Percentiles rank a stretch among this genome's conserved stretches.
These are phyloP conservation scores for Trichoderma gamsii DNA, from an alignment of 495 filamentous ascomycete genomes.

Conservation along the genomic window DNA sequence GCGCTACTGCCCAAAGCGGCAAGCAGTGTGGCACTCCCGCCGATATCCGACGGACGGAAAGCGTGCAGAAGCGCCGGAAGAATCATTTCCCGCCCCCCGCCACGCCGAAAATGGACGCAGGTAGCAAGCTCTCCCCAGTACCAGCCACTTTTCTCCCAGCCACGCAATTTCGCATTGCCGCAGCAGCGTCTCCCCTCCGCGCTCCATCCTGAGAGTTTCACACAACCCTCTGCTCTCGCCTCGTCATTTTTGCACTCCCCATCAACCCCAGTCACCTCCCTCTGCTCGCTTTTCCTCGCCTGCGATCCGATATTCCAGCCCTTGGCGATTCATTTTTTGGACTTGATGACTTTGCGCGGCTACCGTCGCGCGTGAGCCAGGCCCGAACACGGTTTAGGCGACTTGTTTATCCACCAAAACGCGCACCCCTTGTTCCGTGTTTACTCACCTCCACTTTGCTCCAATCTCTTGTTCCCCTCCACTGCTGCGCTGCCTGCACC, in stretches of 20 bases:
- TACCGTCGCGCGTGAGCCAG: conserved; percentile 1
- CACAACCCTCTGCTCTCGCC: conserved; percentile 5
- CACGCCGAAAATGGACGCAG: neutral
- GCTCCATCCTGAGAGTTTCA: conserved; percentile 10
- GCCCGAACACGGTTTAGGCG: conserved; percentile 12
- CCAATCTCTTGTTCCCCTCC: neutral
- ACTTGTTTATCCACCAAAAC: conserved; percentile 14
- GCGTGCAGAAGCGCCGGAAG: neutral
- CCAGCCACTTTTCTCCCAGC: conserved; percentile 13
- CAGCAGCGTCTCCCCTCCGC: conserved; percentile 9
- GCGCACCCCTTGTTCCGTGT: conserved; percentile 10
- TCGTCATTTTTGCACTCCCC: conserved; percentile 4
- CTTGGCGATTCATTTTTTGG: neutral
- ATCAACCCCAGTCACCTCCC: conserved; percentile 1
- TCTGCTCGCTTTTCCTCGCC: neutral
- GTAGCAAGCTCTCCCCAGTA: neutral
- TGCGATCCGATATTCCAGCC: neutral
- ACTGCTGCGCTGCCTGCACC: conserved; percentile 2
- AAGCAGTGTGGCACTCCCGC: neutral
- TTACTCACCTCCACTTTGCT: conserved; percentile 12
- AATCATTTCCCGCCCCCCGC: neutral
- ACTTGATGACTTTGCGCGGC: conserved; percentile 8
- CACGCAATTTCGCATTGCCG: conserved; percentile 2
- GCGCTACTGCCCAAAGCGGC: neutral
- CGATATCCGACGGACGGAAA: conserved; percentile 1